A percentile compares a stretch with the other conserved stretches of the same genome.
These are phyloP conservation scores for Diphasiastrum complanatum DNA, from an alignment of 83 land plant species.

Conservation along the genomic window DNA sequence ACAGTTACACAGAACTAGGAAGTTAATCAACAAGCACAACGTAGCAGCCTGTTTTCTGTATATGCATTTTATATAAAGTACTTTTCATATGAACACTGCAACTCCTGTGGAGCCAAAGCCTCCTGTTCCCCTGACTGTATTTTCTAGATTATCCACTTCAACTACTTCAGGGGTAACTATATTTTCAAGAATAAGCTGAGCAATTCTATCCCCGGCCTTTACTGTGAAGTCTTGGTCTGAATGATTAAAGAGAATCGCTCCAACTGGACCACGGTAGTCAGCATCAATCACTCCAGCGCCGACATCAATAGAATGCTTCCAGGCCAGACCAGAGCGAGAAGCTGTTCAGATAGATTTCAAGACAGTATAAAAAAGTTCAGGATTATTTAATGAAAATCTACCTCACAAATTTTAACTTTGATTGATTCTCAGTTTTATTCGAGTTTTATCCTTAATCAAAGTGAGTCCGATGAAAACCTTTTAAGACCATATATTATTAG, in stretches of 20 bases:
- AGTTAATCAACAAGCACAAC: too few relatives aligned
- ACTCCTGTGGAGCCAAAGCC: slow-evolving; percentile 95
- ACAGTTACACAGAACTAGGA: too few relatives aligned
- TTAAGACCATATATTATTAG: too few relatives aligned
- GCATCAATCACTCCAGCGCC: slow-evolving; percentile 96
- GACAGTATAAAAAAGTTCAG: not conserved
- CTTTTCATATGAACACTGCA: too few relatives aligned
- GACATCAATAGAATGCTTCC: slow-evolving; percentile 89
- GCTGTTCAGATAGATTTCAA: slow-evolving; percentile 35
- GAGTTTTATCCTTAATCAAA: too few relatives aligned
- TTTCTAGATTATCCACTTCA: slow-evolving; percentile 72
- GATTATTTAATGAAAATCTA: not conserved
- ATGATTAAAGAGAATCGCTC: slow-evolving; percentile 82
- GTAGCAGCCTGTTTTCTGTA: too few relatives aligned
- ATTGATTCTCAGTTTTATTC: too few relatives aligned
- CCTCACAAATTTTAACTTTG: too few relatives aligned
- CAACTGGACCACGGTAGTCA: slow-evolving; percentile 87
- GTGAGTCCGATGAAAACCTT: too few relatives aligned
- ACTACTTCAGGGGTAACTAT: slow-evolving; percentile 70
- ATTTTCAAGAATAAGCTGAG: slow-evolving; percentile 75
- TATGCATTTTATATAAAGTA: too few relatives aligned
- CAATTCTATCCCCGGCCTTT: slow-evolving; percentile 80
- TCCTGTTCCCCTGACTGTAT: slow-evolving; percentile 61
- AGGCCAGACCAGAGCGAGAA: slow-evolving; percentile 82
- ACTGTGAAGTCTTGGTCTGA: slow-evolving; percentile 73